Evolutionary conservation across 768 basidiomycete genomes (phyloP).

Genomic region (Kwoniella sp.): DNA sequence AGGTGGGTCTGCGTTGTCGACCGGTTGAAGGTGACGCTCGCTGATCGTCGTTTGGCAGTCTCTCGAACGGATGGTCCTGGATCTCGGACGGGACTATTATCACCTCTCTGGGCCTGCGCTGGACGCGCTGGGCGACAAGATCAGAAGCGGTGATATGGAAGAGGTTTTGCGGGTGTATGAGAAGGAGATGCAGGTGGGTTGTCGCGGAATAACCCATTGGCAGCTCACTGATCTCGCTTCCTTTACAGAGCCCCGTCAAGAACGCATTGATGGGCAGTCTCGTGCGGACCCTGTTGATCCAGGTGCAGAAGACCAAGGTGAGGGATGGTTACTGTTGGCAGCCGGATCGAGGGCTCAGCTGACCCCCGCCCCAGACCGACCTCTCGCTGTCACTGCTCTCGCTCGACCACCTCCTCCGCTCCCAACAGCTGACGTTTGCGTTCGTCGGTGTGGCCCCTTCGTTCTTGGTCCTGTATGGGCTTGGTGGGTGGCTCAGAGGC

Average conservation of each 20-base stretch:
- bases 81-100: slow-evolving; percentile 76
- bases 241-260: slow-evolving; percentile 60
- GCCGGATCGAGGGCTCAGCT: not conserved
- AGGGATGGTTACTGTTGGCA: slow-evolving; percentile 1
- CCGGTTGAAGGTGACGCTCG: not conserved
- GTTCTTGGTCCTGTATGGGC: slow-evolving; percentile 69
- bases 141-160: slow-evolving; percentile 77
- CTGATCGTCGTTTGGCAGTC: slow-evolving; percentile 56
- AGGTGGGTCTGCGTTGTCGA: slow-evolving; percentile 55
- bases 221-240: not conserved
- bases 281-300: slow-evolving; percentile 78
- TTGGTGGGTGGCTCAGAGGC: slow-evolving; percentile 57
- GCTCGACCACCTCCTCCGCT: slow-evolving; percentile 87
- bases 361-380: slow-evolving; percentile 63
- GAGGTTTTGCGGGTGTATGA: slow-evolving; percentile 83
- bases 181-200: slow-evolving; percentile 69
- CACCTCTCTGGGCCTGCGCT: slow-evolving; percentile 63
- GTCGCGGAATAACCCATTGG: not conserved
- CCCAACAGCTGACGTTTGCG: slow-evolving; percentile 91
- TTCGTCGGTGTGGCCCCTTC: slow-evolving; percentile 95
- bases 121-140: slow-evolving; percentile 60
- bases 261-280: slow-evolving; percentile 76
- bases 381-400: slow-evolving; percentile 83
- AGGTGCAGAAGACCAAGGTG: slow-evolving; percentile 95
- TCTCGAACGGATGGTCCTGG: slow-evolving; percentile 84